Evolutionary conservation across 2,329 filamentous ascomycete genomes (phyloP), one percentile per base, ranked within the genome.

Genomic region (Monilinia polystroma): DNA sequence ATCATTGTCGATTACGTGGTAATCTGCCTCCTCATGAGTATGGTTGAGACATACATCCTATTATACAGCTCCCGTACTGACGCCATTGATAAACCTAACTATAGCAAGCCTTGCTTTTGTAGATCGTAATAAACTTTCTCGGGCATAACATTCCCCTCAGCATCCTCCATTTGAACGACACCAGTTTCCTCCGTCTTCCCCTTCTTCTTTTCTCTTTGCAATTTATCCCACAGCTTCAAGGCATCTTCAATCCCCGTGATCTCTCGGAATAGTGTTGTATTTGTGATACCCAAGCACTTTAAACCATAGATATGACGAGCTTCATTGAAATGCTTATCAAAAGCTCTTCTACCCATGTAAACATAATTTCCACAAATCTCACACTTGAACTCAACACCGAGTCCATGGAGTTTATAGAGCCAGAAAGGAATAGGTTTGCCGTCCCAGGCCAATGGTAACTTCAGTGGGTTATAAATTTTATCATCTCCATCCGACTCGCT

Each of bases 381-480:
- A 81, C 95, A 99, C 0, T 90, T 85, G 72, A 97, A 97, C 74
- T 99, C 95, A 16, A 97, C 93, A 11, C 95, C 95, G 35, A 99
- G 82, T 1, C 95, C 95, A 76, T 99, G 95, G 20, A 99, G 84
- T 73, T 97, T 95, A 83, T 98, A 99, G 20, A 99, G 85, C 95
- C 95, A 99, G 82, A 95, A 99, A 0, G 96, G 95, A 73, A 99
- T 99, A 0, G 96, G 95, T 77, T 99, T 99, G 73, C 96, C 95
- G 72, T 99, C 95, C 96, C 96, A 99, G 2, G 92, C 94, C 10
- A 99, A 84, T 0, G 95, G 95, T 2, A 99, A 84, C 77, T 99
- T 99, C 71, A 99, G 84, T 0, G 95, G 95, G 77, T 99, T 99
- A 83, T 98, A 97, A 68, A 98, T 91, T 76, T 89, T 93, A 71